A percentile compares a stretch with the other conserved stretches of the same genome.
Conservation (phyloP, 768 basidiomycete genomes). For the Hydnomerulius pinastri region DNA sequence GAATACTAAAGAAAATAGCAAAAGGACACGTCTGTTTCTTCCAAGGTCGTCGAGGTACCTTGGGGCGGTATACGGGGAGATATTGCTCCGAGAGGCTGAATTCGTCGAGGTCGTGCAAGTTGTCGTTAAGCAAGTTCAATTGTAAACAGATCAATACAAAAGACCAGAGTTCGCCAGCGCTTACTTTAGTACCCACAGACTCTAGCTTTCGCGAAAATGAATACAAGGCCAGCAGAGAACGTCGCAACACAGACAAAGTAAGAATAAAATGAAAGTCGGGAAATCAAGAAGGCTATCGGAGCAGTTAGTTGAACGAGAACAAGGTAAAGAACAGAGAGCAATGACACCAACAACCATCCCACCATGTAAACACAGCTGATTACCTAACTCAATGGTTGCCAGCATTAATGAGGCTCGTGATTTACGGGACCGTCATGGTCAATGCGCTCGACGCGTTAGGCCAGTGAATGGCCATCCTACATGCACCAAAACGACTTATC, state of each 20-base stretch:
- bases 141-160: slow-evolving; percentile 36
- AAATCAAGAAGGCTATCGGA: not conserved
- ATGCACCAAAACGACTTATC: too few relatives aligned
- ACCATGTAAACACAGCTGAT: slow-evolving; percentile 1
- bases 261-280: not conserved
- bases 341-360: not conserved
- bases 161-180: slow-evolving; percentile 19
- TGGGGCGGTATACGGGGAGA: slow-evolving; percentile 12
- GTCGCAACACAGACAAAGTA: not conserved
- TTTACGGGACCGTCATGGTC: too few relatives aligned
- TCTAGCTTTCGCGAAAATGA: not conserved
- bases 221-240: not conserved
- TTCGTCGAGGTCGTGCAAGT: slow-evolving; percentile 19
- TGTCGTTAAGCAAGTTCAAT: slow-evolving; percentile 30
- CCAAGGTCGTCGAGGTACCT: slow-evolving; percentile 12
- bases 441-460: too few relatives aligned
- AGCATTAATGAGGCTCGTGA: too few relatives aligned
- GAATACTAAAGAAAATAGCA: not conserved
- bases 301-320: not conserved
- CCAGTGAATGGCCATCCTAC: too few relatives aligned
- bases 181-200: slow-evolving; percentile 12
- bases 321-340: not conserved
- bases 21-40: slow-evolving; percentile 8
- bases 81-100: slow-evolving; percentile 22
- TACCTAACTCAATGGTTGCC: not conserved